These are phyloP conservation scores for Boletus speciosus DNA, from an alignment of 768 basidiomycete species.

Conservation along the genomic window DNA sequence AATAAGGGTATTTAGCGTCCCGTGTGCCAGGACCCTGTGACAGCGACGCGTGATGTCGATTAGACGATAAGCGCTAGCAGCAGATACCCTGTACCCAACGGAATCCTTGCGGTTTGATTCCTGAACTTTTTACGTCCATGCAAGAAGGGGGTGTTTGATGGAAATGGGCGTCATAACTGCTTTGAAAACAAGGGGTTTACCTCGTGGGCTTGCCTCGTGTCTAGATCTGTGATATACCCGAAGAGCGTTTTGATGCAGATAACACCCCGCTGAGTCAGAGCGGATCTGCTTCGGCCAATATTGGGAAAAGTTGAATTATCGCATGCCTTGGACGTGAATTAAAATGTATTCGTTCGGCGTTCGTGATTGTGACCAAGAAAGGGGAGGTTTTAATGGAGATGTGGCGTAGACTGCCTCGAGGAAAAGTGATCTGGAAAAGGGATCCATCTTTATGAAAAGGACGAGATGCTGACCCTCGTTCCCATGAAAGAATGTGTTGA, in stretches of 20 bases:
- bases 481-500: too few relatives aligned
- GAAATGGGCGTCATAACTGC: background rate
- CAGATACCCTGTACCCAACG: conserved; percentile 3
- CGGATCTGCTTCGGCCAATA: background rate
- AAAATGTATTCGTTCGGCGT: background rate
- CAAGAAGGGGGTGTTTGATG: background rate
- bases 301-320: background rate
- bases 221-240: background rate
- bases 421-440: too few relatives aligned
- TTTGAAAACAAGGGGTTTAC: background rate
- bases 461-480: background rate
- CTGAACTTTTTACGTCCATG: background rate
- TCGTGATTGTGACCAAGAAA: background rate
- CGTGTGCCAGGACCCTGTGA: background rate
- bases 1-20: background rate
- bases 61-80: background rate
- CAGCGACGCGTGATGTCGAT: background rate
- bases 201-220: background rate
- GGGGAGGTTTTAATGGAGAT: background rate
- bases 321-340: background rate
- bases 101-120: background rate
- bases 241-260: background rate
- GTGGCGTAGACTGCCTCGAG: background rate
- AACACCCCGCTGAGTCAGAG: conserved; percentile 3
- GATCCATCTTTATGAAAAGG: background rate